Base-by-base conservation (phyloP, 2,329 filamentous ascomycete genomes). In the Arthrobotrys conoides region DNA sequence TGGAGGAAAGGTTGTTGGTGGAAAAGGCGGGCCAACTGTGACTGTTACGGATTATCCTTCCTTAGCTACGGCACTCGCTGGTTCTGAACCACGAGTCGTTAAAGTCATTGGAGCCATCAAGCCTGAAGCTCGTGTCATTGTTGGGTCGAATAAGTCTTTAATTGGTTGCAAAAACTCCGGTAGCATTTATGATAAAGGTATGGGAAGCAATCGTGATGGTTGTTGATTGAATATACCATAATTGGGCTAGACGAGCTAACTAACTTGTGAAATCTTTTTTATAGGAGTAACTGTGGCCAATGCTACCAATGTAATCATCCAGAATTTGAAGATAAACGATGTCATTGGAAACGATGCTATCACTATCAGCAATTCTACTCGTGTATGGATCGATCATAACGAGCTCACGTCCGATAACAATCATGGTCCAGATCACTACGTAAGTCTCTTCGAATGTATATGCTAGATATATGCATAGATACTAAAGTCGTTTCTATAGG, bases 321-420 rank as follows among this genome's bases (percentile, higher is more conserved):
- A 84, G 53, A 86, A 86, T 69, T 80, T 84, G 16, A 81, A 81
- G 14, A 83, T 84, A 48, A 80, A 81, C 16, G 81, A 84, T 63
- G 85, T 87, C 44, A 38, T 84, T 2, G 85, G 83, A 67, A 84
- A 84, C 14, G 86, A 87, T 71, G 83, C 83, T 78, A 85, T 87
- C 70, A 85, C 84, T 2, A 84, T 87, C 44, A 84, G 84, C 22
- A 86, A 86, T 82, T 84, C 84, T 36, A 87, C 85, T 2, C 82
- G 86, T 1, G 84, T 87, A 0, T 87, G 86, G 86, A 82, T 87
- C 27, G 86, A 87, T 65, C 86, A 87, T 80, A 86, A 86, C 57
- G 86, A 87, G 80, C 87, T 87, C 77, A 80, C 83, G 20, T 86
- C 84, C 0, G 85, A 87, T 64, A 83, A 86, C 14, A 81, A 82